Conservation (phyloP, 2,329 filamentous ascomycete genomes). For the Exophiala oligosperma region DNA sequence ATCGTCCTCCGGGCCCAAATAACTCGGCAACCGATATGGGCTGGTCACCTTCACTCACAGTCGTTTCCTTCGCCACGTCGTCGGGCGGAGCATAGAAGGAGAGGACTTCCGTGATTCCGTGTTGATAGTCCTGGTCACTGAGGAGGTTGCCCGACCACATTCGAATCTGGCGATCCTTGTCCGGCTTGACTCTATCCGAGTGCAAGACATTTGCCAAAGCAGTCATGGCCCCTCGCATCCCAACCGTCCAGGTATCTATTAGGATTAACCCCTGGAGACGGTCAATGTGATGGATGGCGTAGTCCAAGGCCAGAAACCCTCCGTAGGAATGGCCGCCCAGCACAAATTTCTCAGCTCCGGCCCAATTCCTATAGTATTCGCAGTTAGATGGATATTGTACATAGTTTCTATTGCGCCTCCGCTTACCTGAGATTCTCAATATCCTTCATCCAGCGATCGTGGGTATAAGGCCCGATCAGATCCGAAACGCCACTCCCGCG, state of each 20-base stretch:
- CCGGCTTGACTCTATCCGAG: constrained; percentile 7
- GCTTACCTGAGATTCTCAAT: constrained; percentile 17
- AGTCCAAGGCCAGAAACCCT: constrained; percentile 14
- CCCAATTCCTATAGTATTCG: constrained; percentile 1
- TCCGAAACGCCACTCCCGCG: constrained; percentile 14
- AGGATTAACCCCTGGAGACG: constrained; percentile 10
- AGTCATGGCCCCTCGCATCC: constrained; percentile 10
- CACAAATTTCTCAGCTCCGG: constrained; percentile 11
- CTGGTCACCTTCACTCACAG: not conserved
- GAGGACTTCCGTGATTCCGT: constrained; percentile 7
- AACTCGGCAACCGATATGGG: not conserved
- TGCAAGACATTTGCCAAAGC: constrained; percentile 11
- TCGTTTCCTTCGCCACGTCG: not conserved
- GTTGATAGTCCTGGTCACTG: constrained; percentile 8
- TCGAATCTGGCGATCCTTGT: constrained; percentile 13
- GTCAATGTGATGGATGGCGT: constrained; percentile 5
- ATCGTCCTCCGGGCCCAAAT: not conserved
- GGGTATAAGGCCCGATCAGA: constrained; percentile 5
- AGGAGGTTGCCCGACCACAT: constrained; percentile 17
- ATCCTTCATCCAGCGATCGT: constrained; percentile 19
- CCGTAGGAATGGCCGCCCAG: constrained; percentile 15
- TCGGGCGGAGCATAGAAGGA: constrained; percentile 11
- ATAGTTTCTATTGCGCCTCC: not conserved
- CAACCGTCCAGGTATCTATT: constrained; percentile 9
- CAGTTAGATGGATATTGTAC: too few relatives aligned